Base-by-base conservation (phyloP, 352 stramenopile genomes). In the Phytophthora palmivora region DNA sequence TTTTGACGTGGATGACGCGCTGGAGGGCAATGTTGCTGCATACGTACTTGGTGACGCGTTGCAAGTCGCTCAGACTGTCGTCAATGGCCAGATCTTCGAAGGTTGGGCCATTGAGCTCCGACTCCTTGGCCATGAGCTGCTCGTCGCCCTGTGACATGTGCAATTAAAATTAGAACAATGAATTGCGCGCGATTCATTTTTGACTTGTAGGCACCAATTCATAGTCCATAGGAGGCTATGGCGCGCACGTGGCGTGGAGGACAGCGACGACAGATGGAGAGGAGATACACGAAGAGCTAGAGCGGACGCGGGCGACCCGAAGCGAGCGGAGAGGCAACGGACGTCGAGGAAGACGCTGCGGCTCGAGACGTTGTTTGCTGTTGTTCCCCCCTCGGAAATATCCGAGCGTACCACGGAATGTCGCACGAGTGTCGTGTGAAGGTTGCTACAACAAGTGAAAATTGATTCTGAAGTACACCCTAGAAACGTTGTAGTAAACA, bases 41-140 rank as follows among this genome's bases (percentile, higher is more conserved):
- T 49, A 91, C 89, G 74, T 99, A 99, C 59, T 97, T 94, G 47
- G 96, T 92, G 21, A 99, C 87, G 33, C 97, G 88, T 60, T 98
- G 86, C 30, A 99, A 72, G 55, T 98, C 84, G 57, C 87, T 97
- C 22, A 99, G 76, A 39, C 97, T 97, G 77, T 99, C 97, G 80
- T 99, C 96, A 65, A 99, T 98, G 6, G 97, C 97, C 37, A 99
- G 80, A 76, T 99, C 97, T 78, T 99, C 96, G 73, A 99, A 99
- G n/a, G 94, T 98, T 18, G 93, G 91, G 24, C 84, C 84, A 38
- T 69, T 78, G 16, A 84, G 61, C 53, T 69, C 71, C 3, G 66
- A 50, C 51, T 80, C 57, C 30, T 68, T 76, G 37, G 33, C 42
- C 42, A 64, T 21, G 34, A 79, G 54, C 54, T 67, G 55, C 37